Evolutionary conservation across 768 basidiomycete species (phyloP).

Genomic region (Cyclocybe cylindracea): DNA sequence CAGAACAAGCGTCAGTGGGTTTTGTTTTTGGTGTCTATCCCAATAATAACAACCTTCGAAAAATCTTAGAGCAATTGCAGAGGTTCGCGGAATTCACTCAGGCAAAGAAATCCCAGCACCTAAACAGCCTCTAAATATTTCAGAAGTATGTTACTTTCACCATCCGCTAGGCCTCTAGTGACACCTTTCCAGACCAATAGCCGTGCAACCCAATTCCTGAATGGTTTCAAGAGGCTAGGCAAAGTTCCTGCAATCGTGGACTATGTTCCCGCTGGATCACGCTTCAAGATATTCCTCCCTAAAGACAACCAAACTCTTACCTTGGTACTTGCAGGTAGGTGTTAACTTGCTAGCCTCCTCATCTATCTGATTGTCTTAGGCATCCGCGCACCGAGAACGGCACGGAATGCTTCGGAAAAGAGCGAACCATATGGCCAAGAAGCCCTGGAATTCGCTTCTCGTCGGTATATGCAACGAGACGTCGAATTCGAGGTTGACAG

Average conservation of each 20-base stretch:
- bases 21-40: not conserved
- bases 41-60: not conserved
- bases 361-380: constrained; percentile 41
- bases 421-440: constrained; percentile 88
- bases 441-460: constrained; percentile 75
- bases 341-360: not conserved
- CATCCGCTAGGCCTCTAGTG: not conserved
- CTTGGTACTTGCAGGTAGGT: constrained; percentile 79
- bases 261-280: constrained; percentile 90
- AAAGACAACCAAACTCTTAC: constrained; percentile 95
- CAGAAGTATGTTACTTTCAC: constrained; percentile 60
- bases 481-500: constrained; percentile 90
- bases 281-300: constrained; percentile 92
- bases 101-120: constrained; percentile 84
- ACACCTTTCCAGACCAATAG: constrained; percentile 47
- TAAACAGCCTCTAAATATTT: constrained; percentile 86
- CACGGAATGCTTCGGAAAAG: constrained; percentile 80
- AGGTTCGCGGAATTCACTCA: constrained; percentile 85
- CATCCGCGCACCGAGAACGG: constrained; percentile 87
- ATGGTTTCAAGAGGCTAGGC: constrained; percentile 88
- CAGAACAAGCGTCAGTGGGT: constrained; percentile 80
- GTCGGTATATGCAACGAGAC: constrained; percentile 91
- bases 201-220: constrained; percentile 86
- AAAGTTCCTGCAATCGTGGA: constrained; percentile 86
- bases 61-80: constrained; percentile 65